These are phyloP conservation scores for Ophiostoma sp. DNA, from an alignment of 2,329 filamentous ascomycete species.

Conservation along the genomic window DNA sequence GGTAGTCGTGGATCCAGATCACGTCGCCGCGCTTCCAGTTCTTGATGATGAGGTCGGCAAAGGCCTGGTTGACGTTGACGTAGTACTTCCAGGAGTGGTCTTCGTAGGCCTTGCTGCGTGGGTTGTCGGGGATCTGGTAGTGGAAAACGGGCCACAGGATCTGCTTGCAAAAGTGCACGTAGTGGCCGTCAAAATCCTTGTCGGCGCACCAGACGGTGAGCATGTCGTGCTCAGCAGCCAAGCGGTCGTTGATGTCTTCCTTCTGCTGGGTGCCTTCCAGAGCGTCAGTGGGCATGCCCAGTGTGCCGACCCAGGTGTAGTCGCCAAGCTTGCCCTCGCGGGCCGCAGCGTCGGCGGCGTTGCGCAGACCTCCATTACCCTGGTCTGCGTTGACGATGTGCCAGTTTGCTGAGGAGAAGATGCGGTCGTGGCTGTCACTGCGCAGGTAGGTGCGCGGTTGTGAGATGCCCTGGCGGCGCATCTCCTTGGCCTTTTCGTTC, in stretches of 20 bases:
- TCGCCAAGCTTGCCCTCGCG: conserved; percentile 69
- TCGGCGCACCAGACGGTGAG: conserved; percentile 84
- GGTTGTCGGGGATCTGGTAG: conserved; percentile 96
- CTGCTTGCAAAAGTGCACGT: conserved; percentile 94
- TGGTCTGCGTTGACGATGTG: conserved; percentile 81
- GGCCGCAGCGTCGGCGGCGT: conserved; percentile 77
- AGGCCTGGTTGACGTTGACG: conserved; percentile 86
- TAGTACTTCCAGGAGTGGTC: conserved; percentile 98
- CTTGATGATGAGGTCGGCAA: conserved; percentile 84
- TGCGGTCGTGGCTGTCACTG: conserved; percentile 65
- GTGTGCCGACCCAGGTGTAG: conserved; percentile 85
- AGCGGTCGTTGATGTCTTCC: conserved; percentile 76
- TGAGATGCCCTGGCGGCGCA: conserved; percentile 58
- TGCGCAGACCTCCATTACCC: conserved; percentile 88
- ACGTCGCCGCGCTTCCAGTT: conserved; percentile 93
- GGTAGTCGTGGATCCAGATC: conserved; percentile 96
- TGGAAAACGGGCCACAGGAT: conserved; percentile 98
- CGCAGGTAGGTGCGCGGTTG: conserved; percentile 54
- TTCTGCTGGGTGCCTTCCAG: conserved; percentile 72
- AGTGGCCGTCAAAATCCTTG: conserved; percentile 91
- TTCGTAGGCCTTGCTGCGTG: conserved; percentile 96
- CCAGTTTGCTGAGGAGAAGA: conserved; percentile 80
- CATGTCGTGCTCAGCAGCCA: conserved; percentile 80
- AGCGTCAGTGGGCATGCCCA: conserved; percentile 92
- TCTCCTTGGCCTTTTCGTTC: conserved; percentile 56